Conservation (phyloP, 495 filamentous ascomycete species). For the Aspergillus hancockii region DNA sequence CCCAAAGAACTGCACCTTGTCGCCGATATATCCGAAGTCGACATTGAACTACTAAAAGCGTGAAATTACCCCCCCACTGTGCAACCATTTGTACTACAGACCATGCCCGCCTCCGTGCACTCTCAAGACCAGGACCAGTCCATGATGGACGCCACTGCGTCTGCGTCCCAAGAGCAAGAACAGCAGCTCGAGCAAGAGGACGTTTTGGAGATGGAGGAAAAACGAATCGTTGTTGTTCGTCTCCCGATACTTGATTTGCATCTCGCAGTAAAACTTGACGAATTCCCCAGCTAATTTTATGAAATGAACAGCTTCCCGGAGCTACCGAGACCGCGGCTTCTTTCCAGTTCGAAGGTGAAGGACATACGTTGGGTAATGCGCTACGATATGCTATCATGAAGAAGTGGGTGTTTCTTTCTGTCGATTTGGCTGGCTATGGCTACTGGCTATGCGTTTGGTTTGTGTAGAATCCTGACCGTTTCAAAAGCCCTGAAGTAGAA, state of each 20-base stretch:
- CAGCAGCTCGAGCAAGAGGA: constrained; percentile 44
- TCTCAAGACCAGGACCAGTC: constrained; percentile 47
- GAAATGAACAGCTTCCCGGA: constrained; percentile 59
- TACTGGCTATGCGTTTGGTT: constrained; percentile 10
- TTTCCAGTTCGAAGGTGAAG: constrained; percentile 89
- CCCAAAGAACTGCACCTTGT: not conserved
- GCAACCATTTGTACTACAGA: constrained; percentile 8
- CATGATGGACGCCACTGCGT: constrained; percentile 50
- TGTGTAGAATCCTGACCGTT: not conserved
- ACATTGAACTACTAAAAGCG: not conserved
- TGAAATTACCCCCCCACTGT: not conserved
- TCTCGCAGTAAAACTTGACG: not conserved
- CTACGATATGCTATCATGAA: constrained; percentile 96
- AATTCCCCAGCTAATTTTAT: not conserved
- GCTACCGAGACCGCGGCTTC: constrained; percentile 70
- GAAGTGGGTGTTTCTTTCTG: constrained; percentile 62
- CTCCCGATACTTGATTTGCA: not conserved
- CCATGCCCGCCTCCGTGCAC: constrained; percentile 48
- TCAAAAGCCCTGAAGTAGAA: constrained; percentile 80
- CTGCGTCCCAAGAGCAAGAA: constrained; percentile 37
- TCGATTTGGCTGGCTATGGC: not conserved
- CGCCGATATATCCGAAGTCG: not conserved
- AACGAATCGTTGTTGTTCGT: constrained; percentile 59
- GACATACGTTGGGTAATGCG: constrained; percentile 94
- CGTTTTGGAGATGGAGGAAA: constrained; percentile 48